Percentiles rank a stretch among this genome's conserved stretches.
Evolutionary conservation across 805 yeast species (phyloP).

Genomic region (Zygotorulaspora sp.): DNA sequence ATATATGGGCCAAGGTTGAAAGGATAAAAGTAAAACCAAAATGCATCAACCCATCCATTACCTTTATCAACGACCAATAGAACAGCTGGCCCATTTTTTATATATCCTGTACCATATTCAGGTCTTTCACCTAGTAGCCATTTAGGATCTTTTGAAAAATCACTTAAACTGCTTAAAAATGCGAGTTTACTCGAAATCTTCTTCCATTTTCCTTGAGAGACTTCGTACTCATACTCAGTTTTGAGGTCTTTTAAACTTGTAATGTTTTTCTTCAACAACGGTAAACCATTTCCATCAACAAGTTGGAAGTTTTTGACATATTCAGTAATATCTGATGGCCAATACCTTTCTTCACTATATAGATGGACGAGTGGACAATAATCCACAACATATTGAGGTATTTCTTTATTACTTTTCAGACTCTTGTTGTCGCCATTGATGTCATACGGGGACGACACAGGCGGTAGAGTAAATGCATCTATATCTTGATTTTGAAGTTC

Average conservation of each 20-base stretch:
- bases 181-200: constrained; percentile 35
- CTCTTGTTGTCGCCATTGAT: constrained; percentile 28
- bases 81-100: constrained; percentile 72
- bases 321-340: constrained; percentile 75
- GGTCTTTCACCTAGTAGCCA: constrained; percentile 88
- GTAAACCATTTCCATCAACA: constrained; percentile 47
- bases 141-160: constrained; percentile 67
- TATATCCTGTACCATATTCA: constrained; percentile 62
- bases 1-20: constrained; percentile 95
- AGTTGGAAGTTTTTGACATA: constrained; percentile 65
- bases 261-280: constrained; percentile 25
- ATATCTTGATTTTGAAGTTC: constrained; percentile 6
- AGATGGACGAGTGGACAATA: constrained; percentile 76
- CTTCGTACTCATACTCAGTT: constrained; percentile 12
- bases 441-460: constrained; percentile 27
- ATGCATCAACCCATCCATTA: constrained; percentile 91
- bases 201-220: constrained; percentile 11
- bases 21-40: constrained; percentile 93
- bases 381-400: constrained; percentile 61
- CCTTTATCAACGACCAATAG: constrained; percentile 87
- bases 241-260: constrained; percentile 29
- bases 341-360: constrained; percentile 81
- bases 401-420: constrained; percentile 33
- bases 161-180: constrained; percentile 61
- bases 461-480: constrained; percentile 15